These are phyloP conservation scores for Russula sp. DNA, from an alignment of 768 basidiomycete genomes.

Conservation along the genomic window DNA sequence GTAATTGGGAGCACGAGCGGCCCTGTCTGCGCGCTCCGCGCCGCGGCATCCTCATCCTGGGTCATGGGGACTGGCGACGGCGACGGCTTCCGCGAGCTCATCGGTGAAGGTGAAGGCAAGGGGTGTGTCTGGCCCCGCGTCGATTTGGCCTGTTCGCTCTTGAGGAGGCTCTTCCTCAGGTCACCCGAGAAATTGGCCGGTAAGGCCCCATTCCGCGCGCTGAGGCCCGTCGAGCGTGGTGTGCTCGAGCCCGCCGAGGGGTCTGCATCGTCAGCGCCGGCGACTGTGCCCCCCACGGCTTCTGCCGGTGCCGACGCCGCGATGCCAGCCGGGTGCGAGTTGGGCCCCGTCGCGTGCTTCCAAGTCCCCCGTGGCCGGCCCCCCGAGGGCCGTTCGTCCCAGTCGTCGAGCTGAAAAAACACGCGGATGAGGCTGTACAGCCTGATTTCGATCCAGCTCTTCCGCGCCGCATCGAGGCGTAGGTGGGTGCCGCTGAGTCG, in stretches of 20 bases:
- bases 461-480: slow-evolving; percentile 63
- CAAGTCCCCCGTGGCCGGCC: slow-evolving; percentile 2
- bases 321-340: slow-evolving; percentile 4
- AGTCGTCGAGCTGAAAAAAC: slow-evolving; percentile 41
- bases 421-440: slow-evolving; percentile 70
- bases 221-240: background rate
- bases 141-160: slow-evolving; percentile 77
- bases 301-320: background rate
- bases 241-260: background rate
- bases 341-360: slow-evolving; percentile 3
- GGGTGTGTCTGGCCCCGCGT: slow-evolving; percentile 52
- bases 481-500: slow-evolving; percentile 84
- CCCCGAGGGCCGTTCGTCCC: slow-evolving; percentile 16
- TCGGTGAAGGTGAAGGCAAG: slow-evolving; percentile 41
- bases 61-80: slow-evolving; percentile 41
- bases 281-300: background rate
- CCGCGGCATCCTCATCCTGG: slow-evolving; percentile 30
- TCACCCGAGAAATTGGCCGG: slow-evolving; percentile 41
- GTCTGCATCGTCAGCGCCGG: slow-evolving; percentile 1
- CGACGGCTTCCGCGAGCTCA: slow-evolving; percentile 52
- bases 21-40: background rate
- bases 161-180: slow-evolving; percentile 71
- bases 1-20: background rate
- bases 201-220: slow-evolving; percentile 14
- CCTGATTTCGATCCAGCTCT: slow-evolving; percentile 78